Percentiles rank a stretch among this genome's conserved stretches.
phyloP scores from a whole-genome alignment of 1,284 basidiomycete genomes.

The Ganoderma lucidum region DNA sequence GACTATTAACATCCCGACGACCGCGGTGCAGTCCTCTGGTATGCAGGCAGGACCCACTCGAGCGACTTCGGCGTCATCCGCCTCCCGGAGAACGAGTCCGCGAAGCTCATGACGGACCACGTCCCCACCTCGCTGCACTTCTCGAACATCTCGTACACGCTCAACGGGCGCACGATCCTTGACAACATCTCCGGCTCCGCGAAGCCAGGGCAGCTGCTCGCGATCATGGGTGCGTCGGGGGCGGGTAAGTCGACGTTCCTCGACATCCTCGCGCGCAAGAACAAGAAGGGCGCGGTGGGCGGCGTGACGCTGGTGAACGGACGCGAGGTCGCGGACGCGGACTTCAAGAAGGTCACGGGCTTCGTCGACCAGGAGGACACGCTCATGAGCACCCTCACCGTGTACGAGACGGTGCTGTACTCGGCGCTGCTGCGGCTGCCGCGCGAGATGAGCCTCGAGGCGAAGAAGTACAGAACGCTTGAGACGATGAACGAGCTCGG shows the following conservation, averaged over 20 bases:
- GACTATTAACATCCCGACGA: too few relatives aligned
- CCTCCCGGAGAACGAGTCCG: constrained; percentile 82
- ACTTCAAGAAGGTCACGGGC: constrained; percentile 89
- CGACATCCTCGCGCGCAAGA: constrained; percentile 92
- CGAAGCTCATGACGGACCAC: constrained; percentile 91
- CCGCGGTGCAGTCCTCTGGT: constrained; percentile 82
- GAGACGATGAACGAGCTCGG: constrained; percentile 98
- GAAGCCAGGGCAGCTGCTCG: constrained; percentile 89
- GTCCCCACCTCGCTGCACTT: constrained; percentile 94
- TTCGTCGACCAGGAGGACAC: constrained; percentile 99
- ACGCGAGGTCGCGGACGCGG: constrained; percentile 73
- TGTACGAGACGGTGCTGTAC: constrained; percentile 97
- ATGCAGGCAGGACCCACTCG: constrained; percentile 77
- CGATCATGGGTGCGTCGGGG: constrained; percentile 96
- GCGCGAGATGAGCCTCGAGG: constrained; percentile 92
- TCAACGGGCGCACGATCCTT: constrained; percentile 77
- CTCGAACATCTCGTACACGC: constrained; percentile 82
- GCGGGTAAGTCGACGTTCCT: constrained; percentile 97
- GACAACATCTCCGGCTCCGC: constrained; percentile 84
- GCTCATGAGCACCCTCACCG: constrained; percentile 94
- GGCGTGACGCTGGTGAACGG: constrained; percentile 91
- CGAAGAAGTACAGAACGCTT: constrained; percentile 92
- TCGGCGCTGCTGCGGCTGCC: constrained; percentile 91
- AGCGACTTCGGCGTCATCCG: constrained; percentile 81
- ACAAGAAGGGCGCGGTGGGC: constrained; percentile 81